Percentiles rank a stretch among this genome's conserved stretches.
These are phyloP conservation scores for Phytopythium mirpurense DNA, from an alignment of 352 stramenopile genomes.

Conservation along the genomic window DNA sequence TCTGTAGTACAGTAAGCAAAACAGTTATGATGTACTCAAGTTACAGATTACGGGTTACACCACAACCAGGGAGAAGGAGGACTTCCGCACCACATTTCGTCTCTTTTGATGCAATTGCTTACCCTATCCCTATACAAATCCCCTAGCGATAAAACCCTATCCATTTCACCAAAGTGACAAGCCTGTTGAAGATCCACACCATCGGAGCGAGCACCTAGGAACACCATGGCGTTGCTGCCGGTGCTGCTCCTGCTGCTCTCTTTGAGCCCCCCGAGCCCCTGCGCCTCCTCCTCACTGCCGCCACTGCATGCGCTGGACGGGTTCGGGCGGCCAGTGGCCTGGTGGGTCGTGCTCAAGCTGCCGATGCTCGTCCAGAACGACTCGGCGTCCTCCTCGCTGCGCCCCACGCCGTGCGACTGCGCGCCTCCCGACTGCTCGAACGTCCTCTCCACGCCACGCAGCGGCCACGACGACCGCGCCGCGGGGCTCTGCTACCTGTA, in stretches of 20 bases:
- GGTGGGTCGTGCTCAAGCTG: constrained; percentile 77
- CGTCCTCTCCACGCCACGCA: constrained; percentile 4
- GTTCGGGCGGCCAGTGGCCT: constrained; percentile 47
- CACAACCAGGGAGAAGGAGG: too few relatives aligned
- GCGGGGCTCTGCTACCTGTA: constrained; percentile 78
- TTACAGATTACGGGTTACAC: too few relatives aligned
- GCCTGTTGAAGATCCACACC: too few relatives aligned
- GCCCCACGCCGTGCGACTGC: constrained; percentile 66
- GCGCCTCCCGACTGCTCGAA: constrained; percentile 44
- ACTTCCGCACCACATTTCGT: too few relatives aligned
- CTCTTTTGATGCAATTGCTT: too few relatives aligned
- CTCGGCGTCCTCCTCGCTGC: constrained; percentile 6
- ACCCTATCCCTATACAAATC: too few relatives aligned
- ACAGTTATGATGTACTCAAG: too few relatives aligned
- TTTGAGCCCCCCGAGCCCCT: constrained; percentile 9
- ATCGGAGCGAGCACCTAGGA: too few relatives aligned
- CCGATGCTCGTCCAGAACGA: constrained; percentile 35
- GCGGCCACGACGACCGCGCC: constrained; percentile 17
- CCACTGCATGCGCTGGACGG: constrained; percentile 52
- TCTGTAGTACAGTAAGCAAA: too few relatives aligned
- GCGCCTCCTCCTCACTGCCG: neutral
- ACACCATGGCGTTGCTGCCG: neutral
- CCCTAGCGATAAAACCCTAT: too few relatives aligned
- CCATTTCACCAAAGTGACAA: too few relatives aligned
- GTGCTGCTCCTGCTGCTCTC: constrained; percentile 12